These are phyloP conservation scores for Macadamia tetraphylla DNA, from an alignment of 164 flowering plant genomes.

Conservation along the genomic window DNA sequence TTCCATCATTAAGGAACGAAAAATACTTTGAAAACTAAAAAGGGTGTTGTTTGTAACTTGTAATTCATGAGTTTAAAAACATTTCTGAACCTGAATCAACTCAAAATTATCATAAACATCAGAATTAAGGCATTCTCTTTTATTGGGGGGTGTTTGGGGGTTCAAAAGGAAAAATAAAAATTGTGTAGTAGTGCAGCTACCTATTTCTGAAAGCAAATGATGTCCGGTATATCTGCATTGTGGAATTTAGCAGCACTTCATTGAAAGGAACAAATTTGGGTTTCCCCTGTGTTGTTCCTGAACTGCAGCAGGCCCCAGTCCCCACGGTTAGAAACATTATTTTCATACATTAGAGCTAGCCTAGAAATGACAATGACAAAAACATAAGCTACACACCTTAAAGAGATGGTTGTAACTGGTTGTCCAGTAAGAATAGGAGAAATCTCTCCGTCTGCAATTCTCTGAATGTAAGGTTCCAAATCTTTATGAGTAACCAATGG, in stretches of 20 bases:
- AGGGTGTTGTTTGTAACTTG: too few relatives aligned
- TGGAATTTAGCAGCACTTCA: slow-evolving; percentile 50
- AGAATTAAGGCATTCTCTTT: too few relatives aligned
- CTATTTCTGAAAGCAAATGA: slow-evolving; percentile 87
- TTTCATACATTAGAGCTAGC: background rate
- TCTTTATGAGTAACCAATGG: slow-evolving; percentile 70
- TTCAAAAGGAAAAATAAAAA: too few relatives aligned
- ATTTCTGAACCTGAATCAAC: too few relatives aligned
- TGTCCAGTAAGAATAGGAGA: slow-evolving; percentile 68
- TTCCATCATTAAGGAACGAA: background rate
- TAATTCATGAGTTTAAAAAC: background rate
- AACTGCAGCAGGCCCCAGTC: slow-evolving; percentile 39
- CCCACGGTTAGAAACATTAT: background rate
- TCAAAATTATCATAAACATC: too few relatives aligned
- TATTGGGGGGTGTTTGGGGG: too few relatives aligned
- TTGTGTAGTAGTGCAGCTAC: slow-evolving; percentile 20
- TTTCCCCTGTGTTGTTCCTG: slow-evolving; percentile 87
- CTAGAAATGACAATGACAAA: background rate
- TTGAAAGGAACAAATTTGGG: slow-evolving; percentile 80
- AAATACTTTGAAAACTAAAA: background rate
- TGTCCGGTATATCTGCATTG: slow-evolving; percentile 71
- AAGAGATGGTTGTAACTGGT: slow-evolving; percentile 65
- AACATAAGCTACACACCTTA: slow-evolving; percentile 38
- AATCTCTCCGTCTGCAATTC: slow-evolving; percentile 66
- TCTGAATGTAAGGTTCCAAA: slow-evolving; percentile 63